Evolutionary conservation across 495 filamentous ascomycete genomes (phyloP).

Genomic region (Chaetomium cochliodes): DNA sequence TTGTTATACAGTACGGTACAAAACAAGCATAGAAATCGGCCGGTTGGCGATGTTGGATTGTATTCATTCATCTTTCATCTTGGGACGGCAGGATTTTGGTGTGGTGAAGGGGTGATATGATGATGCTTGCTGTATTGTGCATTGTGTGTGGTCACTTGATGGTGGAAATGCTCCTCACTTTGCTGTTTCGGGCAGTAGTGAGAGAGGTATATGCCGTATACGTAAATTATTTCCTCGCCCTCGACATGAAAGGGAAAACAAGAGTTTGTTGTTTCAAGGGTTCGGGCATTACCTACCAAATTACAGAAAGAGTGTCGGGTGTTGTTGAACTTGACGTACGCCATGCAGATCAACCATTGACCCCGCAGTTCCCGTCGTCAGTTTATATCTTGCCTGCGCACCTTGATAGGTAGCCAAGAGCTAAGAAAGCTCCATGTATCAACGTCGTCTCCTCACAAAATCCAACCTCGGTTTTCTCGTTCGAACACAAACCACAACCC

Average conservation of each 20-base stretch:
- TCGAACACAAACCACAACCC: neutral
- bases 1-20: slow-evolving; percentile 8
- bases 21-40: slow-evolving; percentile 8
- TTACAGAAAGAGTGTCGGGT: no score
- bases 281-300: no score
- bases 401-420: no score
- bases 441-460: neutral
- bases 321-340: neutral
- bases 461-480: neutral
- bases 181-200: no score
- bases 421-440: no score
- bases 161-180: no score
- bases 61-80: no score
- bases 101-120: neutral
- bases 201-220: no score
- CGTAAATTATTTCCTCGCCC: no score
- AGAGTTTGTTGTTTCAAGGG: neutral
- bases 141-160: no score
- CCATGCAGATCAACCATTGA: neutral
- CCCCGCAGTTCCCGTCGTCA: neutral
- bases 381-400: neutral
- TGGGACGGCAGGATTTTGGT: neutral
- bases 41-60: neutral
- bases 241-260: no score
- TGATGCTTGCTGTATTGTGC: no score